Percentiles rank a stretch among this genome's conserved stretches.
Conservation (phyloP, 352 stramenopile species). For the Pythium insidiosum region DNA sequence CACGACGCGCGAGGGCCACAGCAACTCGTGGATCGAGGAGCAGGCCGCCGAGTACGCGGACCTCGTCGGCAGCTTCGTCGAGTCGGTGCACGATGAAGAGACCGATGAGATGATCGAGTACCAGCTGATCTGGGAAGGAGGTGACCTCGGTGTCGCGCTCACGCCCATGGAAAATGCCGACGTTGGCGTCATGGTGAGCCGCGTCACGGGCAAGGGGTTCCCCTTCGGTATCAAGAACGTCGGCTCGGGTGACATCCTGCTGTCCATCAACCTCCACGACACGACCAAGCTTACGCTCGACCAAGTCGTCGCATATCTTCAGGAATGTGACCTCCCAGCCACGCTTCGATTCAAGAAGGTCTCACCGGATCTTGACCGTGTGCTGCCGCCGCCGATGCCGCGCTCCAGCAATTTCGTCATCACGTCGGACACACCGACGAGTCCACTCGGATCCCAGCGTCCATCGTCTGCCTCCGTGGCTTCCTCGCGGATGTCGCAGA, state of each 20-base stretch:
- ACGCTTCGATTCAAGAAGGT: slow-evolving; percentile 85
- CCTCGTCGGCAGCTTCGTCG: slow-evolving; percentile 79
- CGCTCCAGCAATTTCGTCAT: slow-evolving; percentile 63
- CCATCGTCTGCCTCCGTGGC: not conserved
- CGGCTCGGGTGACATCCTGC: slow-evolving; percentile 61
- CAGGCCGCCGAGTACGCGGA: slow-evolving; percentile 80
- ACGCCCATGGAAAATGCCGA: slow-evolving; percentile 55
- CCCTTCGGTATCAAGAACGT: slow-evolving; percentile 87
- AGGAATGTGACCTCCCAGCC: slow-evolving; percentile 77
- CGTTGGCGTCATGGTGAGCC: slow-evolving; percentile 60
- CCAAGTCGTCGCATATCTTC: slow-evolving; percentile 73
- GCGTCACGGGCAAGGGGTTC: slow-evolving; percentile 81
- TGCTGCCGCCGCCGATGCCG: slow-evolving; percentile 25
- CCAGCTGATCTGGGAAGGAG: slow-evolving; percentile 85
- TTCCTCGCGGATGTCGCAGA: slow-evolving; percentile 2
- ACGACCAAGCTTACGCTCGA: slow-evolving; percentile 73
- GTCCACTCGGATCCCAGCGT: slow-evolving; percentile 29
- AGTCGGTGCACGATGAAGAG: slow-evolving; percentile 73
- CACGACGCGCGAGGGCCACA: slow-evolving; percentile 4
- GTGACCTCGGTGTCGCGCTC: slow-evolving; percentile 76
- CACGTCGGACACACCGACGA: slow-evolving; percentile 49
- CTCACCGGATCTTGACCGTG: slow-evolving; percentile 37
- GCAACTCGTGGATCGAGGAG: slow-evolving; percentile 68
- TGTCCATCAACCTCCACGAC: slow-evolving; percentile 80
- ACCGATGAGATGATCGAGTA: slow-evolving; percentile 85